Base-by-base conservation (phyloP, 2,329 filamentous ascomycete species). In the Arthrobotrys pseudoclavata region DNA sequence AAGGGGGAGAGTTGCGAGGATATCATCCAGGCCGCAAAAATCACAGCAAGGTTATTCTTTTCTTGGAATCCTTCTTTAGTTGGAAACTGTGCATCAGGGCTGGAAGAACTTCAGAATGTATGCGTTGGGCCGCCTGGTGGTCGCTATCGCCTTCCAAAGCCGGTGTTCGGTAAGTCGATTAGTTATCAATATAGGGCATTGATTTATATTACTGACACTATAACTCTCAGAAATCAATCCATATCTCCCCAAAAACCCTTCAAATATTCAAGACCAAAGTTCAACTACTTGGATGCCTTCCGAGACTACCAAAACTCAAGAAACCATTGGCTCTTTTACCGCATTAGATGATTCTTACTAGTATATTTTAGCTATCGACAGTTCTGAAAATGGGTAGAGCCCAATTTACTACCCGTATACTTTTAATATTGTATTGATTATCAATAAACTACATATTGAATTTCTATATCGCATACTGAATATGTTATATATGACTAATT, bases 51-150 rank as follows among this genome's bases (percentile, higher is more conserved):
- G n/a, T n/a, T 69, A n/a, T 69, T 60, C 22, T 61, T 69, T 45
- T 61, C 66, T 48, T 69, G 66, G 66, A 69, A 69, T 22, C 66
- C 66, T n/a, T 20, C 50, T 61, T 37, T 69, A 15, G 34, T 69
- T 37, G 66, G 66, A 37, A 50, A 69, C 24, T 69, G 66, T 45
- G 55, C 66, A 18, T 60, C 66, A 2, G 66, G 52, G 15, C 52
- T 69, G 12, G 66, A n/a, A 22, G 9, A 40, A 5, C 37, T 48
- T 18, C 66, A 69, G n/a, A 69, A 61, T 22, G 37, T 69, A 26
- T 69, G 66, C 22, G 52, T 69, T 2, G 66, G 66, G 13, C 66
- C 66, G 9, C 66, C 66, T 18, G 52, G 66, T 5, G 66, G 66
- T 31, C 66, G 66, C 22, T 69, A 69, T 47, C 9, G 31, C 2